Conservation (phyloP, 495 filamentous ascomycete species). For the Usnea hakonensis region DNA sequence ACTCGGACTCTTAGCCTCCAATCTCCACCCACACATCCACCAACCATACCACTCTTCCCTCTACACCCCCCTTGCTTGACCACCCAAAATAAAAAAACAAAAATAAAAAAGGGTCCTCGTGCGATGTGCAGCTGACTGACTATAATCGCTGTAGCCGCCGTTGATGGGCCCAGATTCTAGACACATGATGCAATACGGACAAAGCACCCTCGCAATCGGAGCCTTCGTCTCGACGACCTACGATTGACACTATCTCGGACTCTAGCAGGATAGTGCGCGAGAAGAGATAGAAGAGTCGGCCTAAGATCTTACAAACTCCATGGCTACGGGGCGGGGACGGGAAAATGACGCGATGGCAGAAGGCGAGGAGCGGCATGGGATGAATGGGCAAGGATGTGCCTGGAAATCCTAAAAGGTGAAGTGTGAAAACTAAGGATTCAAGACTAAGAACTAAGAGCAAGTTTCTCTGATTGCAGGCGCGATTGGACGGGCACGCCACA, state of each 20-base stretch:
- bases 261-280: constrained; percentile 1
- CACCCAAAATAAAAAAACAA: too few relatives aligned
- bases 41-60: not conserved
- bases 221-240: not conserved
- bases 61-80: constrained; percentile 4
- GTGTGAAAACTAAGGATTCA: not conserved
- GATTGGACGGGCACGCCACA: constrained; percentile 14
- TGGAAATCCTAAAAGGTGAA: not conserved
- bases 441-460: not conserved
- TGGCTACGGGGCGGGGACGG: constrained; percentile 14
- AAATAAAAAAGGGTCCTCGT: constrained; percentile 4
- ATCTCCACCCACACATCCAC: not conserved
- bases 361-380: constrained; percentile 15
- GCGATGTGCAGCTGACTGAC: constrained; percentile 17
- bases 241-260: not conserved
- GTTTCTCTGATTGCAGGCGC: not conserved
- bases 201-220: not conserved
- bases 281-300: not conserved
- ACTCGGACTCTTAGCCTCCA: constrained; percentile 3
- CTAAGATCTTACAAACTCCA: constrained; percentile 13
- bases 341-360: constrained; percentile 15
- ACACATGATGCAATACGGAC: constrained; percentile 4
- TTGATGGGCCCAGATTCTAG: constrained; percentile 2
- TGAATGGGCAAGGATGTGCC: constrained; percentile 2
- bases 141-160: constrained; percentile 23